Evolutionary conservation across 345 rosid genomes (phyloP), one percentile per base, ranked within the genome.

Genomic region (Syzygium oleosum): DNA sequence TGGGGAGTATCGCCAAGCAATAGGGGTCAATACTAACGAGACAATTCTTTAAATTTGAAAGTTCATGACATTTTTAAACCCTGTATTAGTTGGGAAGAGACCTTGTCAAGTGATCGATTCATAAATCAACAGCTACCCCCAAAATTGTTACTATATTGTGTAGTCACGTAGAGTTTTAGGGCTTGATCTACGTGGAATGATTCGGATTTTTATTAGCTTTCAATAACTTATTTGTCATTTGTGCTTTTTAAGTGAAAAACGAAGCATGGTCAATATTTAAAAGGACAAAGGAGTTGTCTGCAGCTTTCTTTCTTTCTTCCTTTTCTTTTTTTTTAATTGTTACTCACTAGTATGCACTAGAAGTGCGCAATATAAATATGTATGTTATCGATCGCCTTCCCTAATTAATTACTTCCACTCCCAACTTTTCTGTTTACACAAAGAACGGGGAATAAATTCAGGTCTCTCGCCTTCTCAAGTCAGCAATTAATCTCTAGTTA

Each of bases 11-110:
- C 19, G 23, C 19, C 17, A 6, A 1, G 3, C 19, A 9, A 11
- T 65, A 65, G 9, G 12, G 43, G 78, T 12, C 78, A 65, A 65
- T 4, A 31, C 12, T 0, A 0, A 31, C 12, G 2, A 17, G 34
- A 1, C 0, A 0, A 9, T 65, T 29, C 17, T 9, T 15, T 15
- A 29, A 65, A 5, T 63, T 16, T 2, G 0, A n/a, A 17, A 65
- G 22, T 65, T 65, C 31, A 9, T 29, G 41, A 29, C 41, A 29
- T n/a, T 4, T 65, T 65, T 4, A 65, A 63, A 7, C 14, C 77
- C 21, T 29, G 7, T 5, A 63, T 63, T 1, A 17, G 16, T 65
- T 14, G 22, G 1, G 22, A 17, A 65, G 41, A 65, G 22, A 7
- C 16, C 21, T 0, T 15, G 16, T 7, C 2, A 0, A 29, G 11